Evolutionary conservation across 371 early-diverging fungal genomes (phyloP).

Genomic region (Nematocida ironsii): DNA sequence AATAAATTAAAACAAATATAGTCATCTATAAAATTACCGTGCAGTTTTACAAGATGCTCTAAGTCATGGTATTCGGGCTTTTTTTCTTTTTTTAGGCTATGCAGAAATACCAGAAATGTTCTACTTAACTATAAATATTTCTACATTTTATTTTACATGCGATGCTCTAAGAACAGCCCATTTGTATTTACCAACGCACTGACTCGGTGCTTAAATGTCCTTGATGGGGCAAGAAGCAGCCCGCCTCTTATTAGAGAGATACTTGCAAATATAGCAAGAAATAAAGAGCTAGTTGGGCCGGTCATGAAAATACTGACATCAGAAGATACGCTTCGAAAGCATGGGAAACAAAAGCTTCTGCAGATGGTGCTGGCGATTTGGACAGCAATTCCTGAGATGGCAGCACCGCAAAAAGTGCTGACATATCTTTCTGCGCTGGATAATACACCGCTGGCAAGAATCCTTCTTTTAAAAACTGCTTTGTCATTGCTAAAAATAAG

Average conservation of each 20-base stretch:
- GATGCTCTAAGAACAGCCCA: conserved; percentile 16
- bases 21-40: too few relatives aligned
- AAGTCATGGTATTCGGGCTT: not conserved
- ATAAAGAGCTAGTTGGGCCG: not conserved
- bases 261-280: conserved; percentile 2
- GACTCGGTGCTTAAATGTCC: conserved; percentile 18
- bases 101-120: not conserved
- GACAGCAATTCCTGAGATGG: conserved; percentile 32
- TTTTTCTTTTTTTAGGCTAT: not conserved
- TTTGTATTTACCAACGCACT: conserved; percentile 28
- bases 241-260: conserved; percentile 18
- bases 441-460: not conserved
- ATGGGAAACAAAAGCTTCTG: not conserved
- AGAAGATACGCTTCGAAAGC: conserved; percentile 12
- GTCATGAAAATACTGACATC: not conserved
- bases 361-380: conserved; percentile 33
- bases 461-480: not conserved
- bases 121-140: conserved; percentile 15
- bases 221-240: conserved; percentile 9
- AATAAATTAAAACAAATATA: too few relatives aligned
- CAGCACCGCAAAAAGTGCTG: not conserved
- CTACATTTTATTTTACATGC: conserved; percentile 17
- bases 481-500: not conserved
- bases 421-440: not conserved
- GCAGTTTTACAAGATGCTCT: not conserved